Evolutionary conservation across 2,329 filamentous ascomycete species (phyloP), one percentile per base, ranked within the genome.

Genomic region (Emericellopsis cladophorae): DNA sequence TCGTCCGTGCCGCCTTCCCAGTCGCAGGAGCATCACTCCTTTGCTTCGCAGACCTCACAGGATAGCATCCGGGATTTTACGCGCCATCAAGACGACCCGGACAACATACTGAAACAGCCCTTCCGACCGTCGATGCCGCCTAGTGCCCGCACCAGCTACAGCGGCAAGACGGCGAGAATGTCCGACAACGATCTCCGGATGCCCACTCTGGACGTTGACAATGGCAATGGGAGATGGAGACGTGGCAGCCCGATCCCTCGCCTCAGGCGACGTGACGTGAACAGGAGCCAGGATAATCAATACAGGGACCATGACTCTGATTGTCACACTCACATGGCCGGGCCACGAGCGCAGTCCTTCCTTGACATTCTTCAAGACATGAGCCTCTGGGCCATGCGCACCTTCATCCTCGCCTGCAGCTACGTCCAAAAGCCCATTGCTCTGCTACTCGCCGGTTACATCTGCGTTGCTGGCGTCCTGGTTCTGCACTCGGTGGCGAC

Each of bases 351-450:
- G 12, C 48, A 56, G 10, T 60, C 60, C 2, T 43, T 66, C 4
- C 64, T 65, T 0, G 50, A 52, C 3, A 57, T 60, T 7, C 7
- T 70, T 7, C 61, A 64, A 41, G 57, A 64, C 34, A 55, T 60
- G 3, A 44, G 65, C 5, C 53, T 54, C 16, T 84, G 79, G 67
- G 43, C 64, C 4, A 46, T 74, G 2, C 74, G 74, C 24, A 64
- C 84, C 14, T 45, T 83, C 11, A 64, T 64, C 5, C 67, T 79
- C 41, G 72, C 78, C 3, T 66, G 86, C 38, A 65, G 68, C 15
- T 73, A 78, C 41, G 62, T 79, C 4, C 81, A 84, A 55, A 77
- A 74, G 36, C 70, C 84, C 0, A 60, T 87, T 21, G 76, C 76
- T 7, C 62, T 79, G 44, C 54, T 76, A 2, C 56, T 87, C 11